A percentile compares a stretch with the other conserved stretches of the same genome.
Evolutionary conservation across 176 grass and related monocot species (phyloP).

Genomic region (Panicum miliaceum): DNA sequence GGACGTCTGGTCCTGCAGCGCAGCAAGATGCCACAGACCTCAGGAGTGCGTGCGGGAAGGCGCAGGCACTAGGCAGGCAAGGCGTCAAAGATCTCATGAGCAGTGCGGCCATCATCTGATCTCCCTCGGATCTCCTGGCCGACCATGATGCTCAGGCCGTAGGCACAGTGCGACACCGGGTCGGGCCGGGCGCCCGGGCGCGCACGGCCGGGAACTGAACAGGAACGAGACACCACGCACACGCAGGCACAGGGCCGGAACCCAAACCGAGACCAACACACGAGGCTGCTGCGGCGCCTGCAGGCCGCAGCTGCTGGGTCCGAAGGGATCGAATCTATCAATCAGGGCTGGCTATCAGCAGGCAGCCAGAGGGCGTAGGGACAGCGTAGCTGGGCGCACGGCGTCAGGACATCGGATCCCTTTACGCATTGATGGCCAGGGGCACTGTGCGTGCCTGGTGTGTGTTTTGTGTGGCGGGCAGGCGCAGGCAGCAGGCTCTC

Average conservation of each 20-base stretch:
- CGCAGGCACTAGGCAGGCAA: not conserved
- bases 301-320: constrained; percentile 17
- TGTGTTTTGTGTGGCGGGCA: not conserved
- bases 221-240: not conserved
- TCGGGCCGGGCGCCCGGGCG: not conserved
- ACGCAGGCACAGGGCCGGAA: not conserved
- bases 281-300: not conserved
- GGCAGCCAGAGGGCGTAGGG: constrained; percentile 23
- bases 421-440: constrained; percentile 43
- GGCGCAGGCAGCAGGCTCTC: not conserved
- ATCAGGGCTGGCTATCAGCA: not conserved
- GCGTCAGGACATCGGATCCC: constrained; percentile 50
- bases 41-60: not conserved
- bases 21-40: not conserved
- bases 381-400: constrained; percentile 33
- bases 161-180: not conserved
- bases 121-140: constrained; percentile 16
- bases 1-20: not conserved
- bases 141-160: not conserved
- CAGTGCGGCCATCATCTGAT: constrained; percentile 2
- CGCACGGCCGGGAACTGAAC: not conserved
- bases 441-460: not conserved
- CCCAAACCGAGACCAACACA: not conserved
- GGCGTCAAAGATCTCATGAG: constrained; percentile 35
- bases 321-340: constrained; percentile 34